phyloP scores from a whole-genome alignment of 805 yeast genomes.

The Ogataea saltuana region DNA sequence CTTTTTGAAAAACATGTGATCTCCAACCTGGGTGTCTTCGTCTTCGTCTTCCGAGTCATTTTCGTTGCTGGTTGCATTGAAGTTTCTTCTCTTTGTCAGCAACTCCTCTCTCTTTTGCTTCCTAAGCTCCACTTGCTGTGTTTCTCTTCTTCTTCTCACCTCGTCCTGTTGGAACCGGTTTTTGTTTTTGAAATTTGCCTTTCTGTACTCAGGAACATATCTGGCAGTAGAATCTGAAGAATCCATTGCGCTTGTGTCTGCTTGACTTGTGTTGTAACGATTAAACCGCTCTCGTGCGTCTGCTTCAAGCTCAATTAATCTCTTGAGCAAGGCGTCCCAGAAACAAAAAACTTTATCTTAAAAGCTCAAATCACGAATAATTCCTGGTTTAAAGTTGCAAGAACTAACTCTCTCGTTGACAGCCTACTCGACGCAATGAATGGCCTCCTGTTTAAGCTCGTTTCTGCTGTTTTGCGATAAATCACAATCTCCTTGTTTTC shows the following conservation, averaged over 20 bases:
- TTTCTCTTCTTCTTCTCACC: slow-evolving; percentile 96
- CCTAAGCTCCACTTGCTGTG: slow-evolving; percentile 93
- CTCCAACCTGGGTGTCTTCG: slow-evolving; percentile 35
- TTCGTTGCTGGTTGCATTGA: slow-evolving; percentile 44
- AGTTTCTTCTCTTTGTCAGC: slow-evolving; percentile 89
- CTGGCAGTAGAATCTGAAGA: slow-evolving; percentile 67
- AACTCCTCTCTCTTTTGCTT: slow-evolving; percentile 96
- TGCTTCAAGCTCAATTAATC: neutral
- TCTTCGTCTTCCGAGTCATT: slow-evolving; percentile 58
- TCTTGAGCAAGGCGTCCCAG: slow-evolving; percentile 2
- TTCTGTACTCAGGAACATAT: slow-evolving; percentile 96
- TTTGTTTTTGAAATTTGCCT: slow-evolving; percentile 93
- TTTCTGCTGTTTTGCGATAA: neutral
- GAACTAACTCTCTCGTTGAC: neutral
- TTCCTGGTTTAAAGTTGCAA: neutral
- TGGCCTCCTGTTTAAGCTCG: neutral
- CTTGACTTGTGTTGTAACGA: slow-evolving; percentile 5
- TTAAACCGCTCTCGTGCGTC: neutral
- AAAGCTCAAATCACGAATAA: too few species aligned
- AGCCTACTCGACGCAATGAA: neutral
- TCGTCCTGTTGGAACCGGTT: slow-evolving; percentile 94
- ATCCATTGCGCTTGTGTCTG: slow-evolving; percentile 51
- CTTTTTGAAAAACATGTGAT: slow-evolving; percentile 43
- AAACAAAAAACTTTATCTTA: too few species aligned
- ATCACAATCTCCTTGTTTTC: slow-evolving; percentile 5